Evolutionary conservation across 192 early-diverging fungal genomes (phyloP), one percentile per base, ranked within the genome.

Genomic region (Podila horticola): DNA sequence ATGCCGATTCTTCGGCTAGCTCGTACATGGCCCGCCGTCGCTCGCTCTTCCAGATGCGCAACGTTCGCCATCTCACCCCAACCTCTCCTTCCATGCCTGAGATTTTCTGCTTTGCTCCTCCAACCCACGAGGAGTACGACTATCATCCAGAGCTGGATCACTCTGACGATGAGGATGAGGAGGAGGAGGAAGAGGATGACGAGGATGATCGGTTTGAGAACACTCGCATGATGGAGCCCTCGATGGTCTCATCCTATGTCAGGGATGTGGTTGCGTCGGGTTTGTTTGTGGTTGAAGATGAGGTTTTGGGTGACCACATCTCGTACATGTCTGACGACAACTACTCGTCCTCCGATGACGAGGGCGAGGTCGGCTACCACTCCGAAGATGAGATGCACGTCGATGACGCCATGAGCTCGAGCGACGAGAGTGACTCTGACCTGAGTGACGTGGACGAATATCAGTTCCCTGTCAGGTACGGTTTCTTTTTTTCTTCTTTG

Each of bases 361-460:
- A 83, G 30, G 66, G 65, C 36, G 82, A 83, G 29, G 63, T 76
- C 19, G 70, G 71, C 19, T 73, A 76, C 38, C 62, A 55, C 50
- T 73, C 71, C 28, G 69, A 66, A 48, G 67, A 76, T 49, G 65
- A 72, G 38, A 83, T 83, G 74, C 68, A 83, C 38, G 73, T 81
- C 60, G 69, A 55, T 55, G 59, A 81, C 31, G 67, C 66, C 24
- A 73, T 81, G 77, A 81, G 77, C 58, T 81, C 77, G 5, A 81
- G 77, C 38, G 77, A 81, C 58, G 77, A 81, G 41, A 81, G 77
- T 33, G 77, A 81, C 66, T 81, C 77, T 26, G 77, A 81, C 49
- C 60, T 81, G 20, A 72, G 70, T 59, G 77, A 81, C 50, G 66
- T 69, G 29, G 77, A 81, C 26, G 77, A 81, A n/a, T 68, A 81